Evolutionary conservation across 495 filamentous ascomycete genomes (phyloP).

Genomic region (Aspergillus diversus): DNA sequence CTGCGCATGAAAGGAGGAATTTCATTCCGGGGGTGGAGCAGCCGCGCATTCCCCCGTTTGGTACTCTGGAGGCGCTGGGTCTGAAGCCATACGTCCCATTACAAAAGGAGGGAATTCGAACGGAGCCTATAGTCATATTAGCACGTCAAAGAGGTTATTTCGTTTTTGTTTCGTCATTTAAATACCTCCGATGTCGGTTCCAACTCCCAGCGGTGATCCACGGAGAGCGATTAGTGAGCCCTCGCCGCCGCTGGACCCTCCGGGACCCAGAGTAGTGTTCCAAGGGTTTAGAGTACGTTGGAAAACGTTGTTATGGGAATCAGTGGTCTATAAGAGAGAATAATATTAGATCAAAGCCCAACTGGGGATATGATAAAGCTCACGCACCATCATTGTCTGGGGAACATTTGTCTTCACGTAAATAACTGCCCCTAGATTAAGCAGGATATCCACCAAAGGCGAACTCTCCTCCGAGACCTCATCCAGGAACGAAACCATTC

Average conservation of each 20-base stretch:
- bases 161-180: not conserved
- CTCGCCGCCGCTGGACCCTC: slow-evolving; percentile 64
- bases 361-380: not conserved
- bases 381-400: slow-evolving; percentile 45
- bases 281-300: slow-evolving; percentile 58
- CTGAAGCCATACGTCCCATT: slow-evolving; percentile 59
- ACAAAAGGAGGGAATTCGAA: slow-evolving; percentile 65
- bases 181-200: slow-evolving; percentile 39
- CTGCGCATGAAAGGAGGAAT: slow-evolving; percentile 53
- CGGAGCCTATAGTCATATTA: slow-evolving; percentile 36
- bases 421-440: slow-evolving; percentile 46
- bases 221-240: slow-evolving; percentile 47
- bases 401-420: slow-evolving; percentile 64
- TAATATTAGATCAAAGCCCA: not conserved
- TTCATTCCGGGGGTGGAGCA: slow-evolving; percentile 54
- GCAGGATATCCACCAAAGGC: slow-evolving; percentile 29
- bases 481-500: slow-evolving; percentile 28
- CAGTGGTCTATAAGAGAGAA: slow-evolving; percentile 24
- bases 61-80: slow-evolving; percentile 46
- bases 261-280: slow-evolving; percentile 53
- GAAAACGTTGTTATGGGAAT: slow-evolving; percentile 63
- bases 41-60: slow-evolving; percentile 52
- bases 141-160: not conserved
- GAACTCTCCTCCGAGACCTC: slow-evolving; percentile 22
- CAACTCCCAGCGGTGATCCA: slow-evolving; percentile 41